These are phyloP conservation scores for Mycena vulgaris DNA, from an alignment of 768 basidiomycete species.

Conservation along the genomic window DNA sequence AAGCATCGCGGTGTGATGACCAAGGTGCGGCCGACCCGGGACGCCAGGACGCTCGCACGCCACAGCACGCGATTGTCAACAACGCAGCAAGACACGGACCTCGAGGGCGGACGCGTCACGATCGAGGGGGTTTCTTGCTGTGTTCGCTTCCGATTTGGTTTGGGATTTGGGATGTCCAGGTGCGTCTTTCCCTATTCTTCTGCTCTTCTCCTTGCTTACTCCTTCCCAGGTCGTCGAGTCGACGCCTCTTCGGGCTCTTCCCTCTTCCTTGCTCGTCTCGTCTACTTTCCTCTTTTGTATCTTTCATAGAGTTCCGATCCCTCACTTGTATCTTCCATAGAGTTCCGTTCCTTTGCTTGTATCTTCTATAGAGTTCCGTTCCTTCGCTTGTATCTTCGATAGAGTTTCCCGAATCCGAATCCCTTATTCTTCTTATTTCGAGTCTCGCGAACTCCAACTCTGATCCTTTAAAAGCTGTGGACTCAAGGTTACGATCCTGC, in stretches of 20 bases:
- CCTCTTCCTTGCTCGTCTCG: background rate
- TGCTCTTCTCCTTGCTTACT: background rate
- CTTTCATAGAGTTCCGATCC: too few species aligned
- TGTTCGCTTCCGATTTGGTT: constrained; percentile 8
- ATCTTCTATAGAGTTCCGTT: too few species aligned
- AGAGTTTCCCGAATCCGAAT: too few species aligned
- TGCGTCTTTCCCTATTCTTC: background rate
- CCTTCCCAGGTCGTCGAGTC: background rate
- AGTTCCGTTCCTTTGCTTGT: too few species aligned
- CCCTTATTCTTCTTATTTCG: too few species aligned
- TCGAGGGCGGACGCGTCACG: constrained; percentile 28
- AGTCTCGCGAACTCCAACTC: too few species aligned
- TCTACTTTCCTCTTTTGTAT: background rate
- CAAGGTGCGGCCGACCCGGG: constrained; percentile 1
- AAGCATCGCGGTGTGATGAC: constrained; percentile 3
- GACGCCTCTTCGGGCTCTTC: background rate
- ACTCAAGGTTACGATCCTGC: too few species aligned
- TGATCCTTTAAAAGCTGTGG: too few species aligned
- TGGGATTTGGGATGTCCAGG: background rate
- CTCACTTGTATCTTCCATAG: too few species aligned
- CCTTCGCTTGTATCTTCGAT: too few species aligned
- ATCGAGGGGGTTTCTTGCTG: constrained; percentile 15
- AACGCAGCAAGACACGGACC: constrained; percentile 10
- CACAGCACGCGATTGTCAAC: constrained; percentile 1
- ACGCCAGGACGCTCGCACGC: background rate